Percentiles rank a stretch among this genome's conserved stretches.
These are phyloP conservation scores for Russula compacta DNA, from an alignment of 768 basidiomycete genomes.

Conservation along the genomic window DNA sequence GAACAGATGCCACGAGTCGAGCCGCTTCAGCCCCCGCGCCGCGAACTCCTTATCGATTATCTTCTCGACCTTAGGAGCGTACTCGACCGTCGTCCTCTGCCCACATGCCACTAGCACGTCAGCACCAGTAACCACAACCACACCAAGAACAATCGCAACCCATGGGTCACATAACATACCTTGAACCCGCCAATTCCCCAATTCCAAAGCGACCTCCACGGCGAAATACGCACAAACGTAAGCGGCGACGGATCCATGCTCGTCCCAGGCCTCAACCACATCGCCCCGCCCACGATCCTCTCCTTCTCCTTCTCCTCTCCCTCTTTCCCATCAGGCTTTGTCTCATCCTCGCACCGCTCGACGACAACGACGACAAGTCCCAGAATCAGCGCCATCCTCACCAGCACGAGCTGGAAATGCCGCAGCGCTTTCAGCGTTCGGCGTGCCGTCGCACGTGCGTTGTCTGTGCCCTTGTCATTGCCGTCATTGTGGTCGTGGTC, in stretches of 20 bases:
- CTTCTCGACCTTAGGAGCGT: constrained; percentile 13
- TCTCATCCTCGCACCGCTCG: neutral
- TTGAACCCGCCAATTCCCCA: constrained; percentile 19
- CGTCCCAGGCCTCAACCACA: constrained; percentile 20
- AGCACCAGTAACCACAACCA: neutral
- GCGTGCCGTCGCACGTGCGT: neutral
- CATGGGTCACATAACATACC: constrained; percentile 3
- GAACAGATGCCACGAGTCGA: constrained; percentile 19
- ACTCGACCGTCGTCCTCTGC: constrained; percentile 7
- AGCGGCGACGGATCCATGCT: constrained; percentile 9
- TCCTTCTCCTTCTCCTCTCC: constrained; percentile 1
- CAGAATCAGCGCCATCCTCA: constrained; percentile 5
- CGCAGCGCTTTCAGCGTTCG: constrained; percentile 3
- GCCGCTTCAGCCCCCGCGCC: constrained; percentile 4
- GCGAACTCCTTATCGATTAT: constrained; percentile 7
- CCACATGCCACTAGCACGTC: neutral
- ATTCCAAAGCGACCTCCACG: constrained; percentile 4
- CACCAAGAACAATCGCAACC: no score
- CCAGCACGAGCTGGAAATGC: constrained; percentile 17
- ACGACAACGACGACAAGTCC: constrained; percentile 17
- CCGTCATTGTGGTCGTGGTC: neutral
- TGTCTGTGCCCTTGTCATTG: neutral
- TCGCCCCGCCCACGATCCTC: constrained; percentile 16
- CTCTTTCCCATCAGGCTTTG: no score
- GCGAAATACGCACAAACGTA: constrained; percentile 15